Base-by-base conservation (phyloP, 305 asterid genomes). In the Plantago lanceolata region DNA sequence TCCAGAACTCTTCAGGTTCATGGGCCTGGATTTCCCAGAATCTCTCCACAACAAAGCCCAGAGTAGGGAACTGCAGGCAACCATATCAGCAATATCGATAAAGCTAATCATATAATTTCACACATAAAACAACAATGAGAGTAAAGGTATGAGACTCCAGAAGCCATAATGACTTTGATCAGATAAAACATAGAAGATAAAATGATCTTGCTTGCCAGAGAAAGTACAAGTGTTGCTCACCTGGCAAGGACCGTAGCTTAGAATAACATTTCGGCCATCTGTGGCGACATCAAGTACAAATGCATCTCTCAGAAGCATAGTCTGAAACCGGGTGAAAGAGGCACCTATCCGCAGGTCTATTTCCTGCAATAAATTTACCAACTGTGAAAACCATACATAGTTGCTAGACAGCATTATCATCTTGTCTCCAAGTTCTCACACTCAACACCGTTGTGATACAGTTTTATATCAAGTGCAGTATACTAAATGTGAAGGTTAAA, bases 181-280 rank as follows among this genome's bases (percentile, higher is more conserved):
- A 63, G 40, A 19, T 28, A 49, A 65, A n/a, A 59, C 62, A 45
- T 58, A 50, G 55, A 40, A 49, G 63, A 44, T 49, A 52, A 60
- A 62, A 65, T 66, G 61, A 29, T 26, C 53, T 55, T 54, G 61
- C 72, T 65, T 63, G 63, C 58, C 40, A 40, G 24, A 76, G 63
- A 61, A 67, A 40, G 33, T 40, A 63, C 45, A 40, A 21, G 24
- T 65, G 61, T 20, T 13, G 29, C 75, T 62, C 79, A 93, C 99
- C 95, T 93, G 99, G 84, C 97, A 93, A 71, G 99, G 99, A 63
- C 99, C 99, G 57, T 93, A 93, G 70, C 99, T 93, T 64, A 93
- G 72, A 74, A 93, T 62, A 72, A 93, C 58, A 74, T 83, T 93
- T 70, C 76, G 79, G 66, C 85, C 94, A 51, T 84, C 95, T 13